Base-by-base conservation (phyloP, 805 yeast species). In the Starmera quercuum region DNA sequence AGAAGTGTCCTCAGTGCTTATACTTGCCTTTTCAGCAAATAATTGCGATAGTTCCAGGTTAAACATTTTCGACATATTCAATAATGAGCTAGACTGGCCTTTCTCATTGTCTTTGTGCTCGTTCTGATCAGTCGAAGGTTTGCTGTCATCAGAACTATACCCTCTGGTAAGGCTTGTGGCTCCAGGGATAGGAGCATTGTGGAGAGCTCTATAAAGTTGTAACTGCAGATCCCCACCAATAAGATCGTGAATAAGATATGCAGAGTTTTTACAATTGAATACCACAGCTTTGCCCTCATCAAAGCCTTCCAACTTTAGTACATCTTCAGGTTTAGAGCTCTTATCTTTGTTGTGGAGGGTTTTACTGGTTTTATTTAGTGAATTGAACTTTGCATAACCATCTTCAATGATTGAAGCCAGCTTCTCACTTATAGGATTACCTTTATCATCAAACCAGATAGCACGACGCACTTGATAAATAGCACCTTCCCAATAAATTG, bases 401-500 rank as follows among this genome's bases (percentile, higher is more conserved):
- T 47, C 47, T 53, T 88, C 97, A 15, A 88, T 47, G 36, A 71
- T 75, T 1, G 63, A 58, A 0, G 92, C 64, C 5, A 78, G 37
- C 2, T 59, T 55, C 1, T 62, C 61, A 8, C 64, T 48, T 19
- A 85, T 56, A 0, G 94, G 94, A 5, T 49, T 47, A 1, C 75
- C 74, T 32, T 72, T 72, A 8, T 69, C 51, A 24, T 65, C 59
- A 52, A 85, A 86, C 97, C 97, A 90, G 1, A 76, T 54, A 1
- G 95, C 95, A 35, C 97, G 61, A 30, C 95, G 64, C 1, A 90
- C 81, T 39, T 83, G 87, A 51, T 78, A 90, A 1, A 64, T 59
- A 0, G 96, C 92, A 2, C 97, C 97, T 7, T 75, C 77, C 97
- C 97, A 90, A 53, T 78, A 90, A 0, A 78, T 70, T 0, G 97